Base-by-base conservation (phyloP, 2,329 filamentous ascomycete genomes). In the Aspergillus novoparasiticus region DNA sequence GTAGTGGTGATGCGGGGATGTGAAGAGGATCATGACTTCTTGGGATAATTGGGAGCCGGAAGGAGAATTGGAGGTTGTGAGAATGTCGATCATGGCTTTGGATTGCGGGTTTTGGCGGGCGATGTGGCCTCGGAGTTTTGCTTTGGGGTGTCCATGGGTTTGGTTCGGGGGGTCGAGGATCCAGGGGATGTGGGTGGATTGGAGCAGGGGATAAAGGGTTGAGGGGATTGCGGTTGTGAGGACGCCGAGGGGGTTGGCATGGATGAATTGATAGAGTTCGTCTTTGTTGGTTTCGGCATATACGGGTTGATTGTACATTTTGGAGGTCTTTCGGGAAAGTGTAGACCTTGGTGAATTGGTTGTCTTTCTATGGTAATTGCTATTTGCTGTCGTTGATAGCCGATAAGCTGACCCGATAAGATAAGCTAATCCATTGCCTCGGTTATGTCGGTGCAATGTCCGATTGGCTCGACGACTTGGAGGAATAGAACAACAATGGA, bases 111-210 rank as follows among this genome's bases (percentile, higher is more conserved):
- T 41, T 41, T 41, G 39, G 39, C 39, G 39, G 16, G 39, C 39
- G 39, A 41, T 41, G 8, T 41, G 39, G 8, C 19, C 39, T 0
- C 39, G 6, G 6, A 41, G 19, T n/a, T 1, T 41, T 19, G 39
- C 39, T 41, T 41, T 41, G 1, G 8, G 9, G 19, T 2, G 4
- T 19, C 16, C 39, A n/a, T 41, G 4, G 1, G 0, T 0, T n/a
- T 3, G 16, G 3, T n/a, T n/a, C 0, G 39, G 39, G 0, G 16
- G 1, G 8, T 41, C 39, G 39, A 41, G 39, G 39, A 41, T 41
- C 39, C 39, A 41, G 39, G 39, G 39, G 39, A 41, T 41, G 19
- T 41, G 39, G 19, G 39, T 41, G 39, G 16, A 41, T n/a, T 41
- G 39, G 0, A 41, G 39, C 16, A 41, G 19, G 16, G 39, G 39